Evolutionary conservation across 2,329 filamentous ascomycete species (phyloP), one percentile per base, ranked within the genome.

Genomic region (Monilinia polystroma): DNA sequence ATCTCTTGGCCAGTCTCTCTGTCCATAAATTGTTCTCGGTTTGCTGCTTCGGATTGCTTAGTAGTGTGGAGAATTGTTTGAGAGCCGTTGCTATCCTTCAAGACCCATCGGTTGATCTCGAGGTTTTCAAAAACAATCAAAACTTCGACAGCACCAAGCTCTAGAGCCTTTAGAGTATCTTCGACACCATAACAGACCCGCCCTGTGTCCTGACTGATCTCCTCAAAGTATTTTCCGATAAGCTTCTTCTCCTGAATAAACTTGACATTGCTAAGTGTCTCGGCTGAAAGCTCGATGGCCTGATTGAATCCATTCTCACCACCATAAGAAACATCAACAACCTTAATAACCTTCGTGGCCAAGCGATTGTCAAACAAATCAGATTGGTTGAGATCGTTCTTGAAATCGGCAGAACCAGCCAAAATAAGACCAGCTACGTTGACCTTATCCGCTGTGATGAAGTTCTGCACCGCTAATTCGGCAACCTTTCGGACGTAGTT

Each of bases 201-300:
- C 73, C 95, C 95, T 63, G 90, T 97, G 77, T 99, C 95, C 80
- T 97, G 93, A 79, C 92, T 97, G 76, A 99, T 98, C 81, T 99
- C 94, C 79, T 99, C 93, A 76, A 99, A 99, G 84, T 99, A 99
- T 78, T 91, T 93, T 79, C 94, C 94, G 77, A 99, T 99, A 70
- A 99, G 88, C 84, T 97, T 99, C 90, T 99, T 99, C 86, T 99
- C 95, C 81, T 99, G 95, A 79, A 99, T 97, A 80, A 99, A 99
- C 82, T 99, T 99, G 86, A 99, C 95, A 78, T 98, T 99, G 80
- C 93, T 91, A 58, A 99, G 86, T 10, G 95, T 99, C 84, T 99
- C 96, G 10, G 93, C 87, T 35, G 95, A 90, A 75, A 99, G 81
- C 78, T 99, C 95, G 71, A 99, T 99, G 68, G 95, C 95, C 82